Evolutionary conservation across 164 flowering plant genomes (phyloP), one percentile per base, ranked within the genome.

Genomic region (Vitis vinifera): DNA sequence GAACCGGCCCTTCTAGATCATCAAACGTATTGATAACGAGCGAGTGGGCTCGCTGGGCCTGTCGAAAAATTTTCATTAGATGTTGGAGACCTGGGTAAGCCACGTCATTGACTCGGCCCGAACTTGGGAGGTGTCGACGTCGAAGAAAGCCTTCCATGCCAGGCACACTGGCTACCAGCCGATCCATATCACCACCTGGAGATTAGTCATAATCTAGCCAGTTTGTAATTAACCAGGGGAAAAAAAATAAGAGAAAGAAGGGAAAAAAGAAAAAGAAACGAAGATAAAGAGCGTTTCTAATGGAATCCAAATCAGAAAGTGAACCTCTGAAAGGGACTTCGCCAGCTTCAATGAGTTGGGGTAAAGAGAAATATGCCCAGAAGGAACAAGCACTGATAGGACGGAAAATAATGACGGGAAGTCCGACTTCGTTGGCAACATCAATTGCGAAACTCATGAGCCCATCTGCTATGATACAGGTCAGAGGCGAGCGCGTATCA

Each of bases 251-350:
- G 23, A 23, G 23, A 23, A 23, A 23, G 23, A 23, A 23, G 44
- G 6, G 6, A 31, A 7, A 31, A 31, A 31, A 31, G 2, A 7
- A 31, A 31, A 31, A 31, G 6, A 31, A 31, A 31, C 44, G 44
- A 31, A 3, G 44, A 31, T 2, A 7, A 31, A 31, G 44, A 7
- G 44, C 44, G 2, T 31, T 31, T 31, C 44, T 31, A 3, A 31
- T 7, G 44, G 44, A 31, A 31, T 31, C 44, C 44, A 31, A 31
- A 31, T 7, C 44, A 31, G 44, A 31, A 31, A 31, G 44, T 31
- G 44, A 3, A 74, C 76, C 76, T 51, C 15, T 3, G 10, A 63
- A 67, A 10, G 78, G 78, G 63, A 76, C 9, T 17, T 71, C 78
- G 2, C 72, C 68, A 27, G 75, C 60, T 51, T 76, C 15, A 47